Base-by-base conservation (phyloP, 106 monocot genomes). In the Dendrobium chrysotoxum region DNA sequence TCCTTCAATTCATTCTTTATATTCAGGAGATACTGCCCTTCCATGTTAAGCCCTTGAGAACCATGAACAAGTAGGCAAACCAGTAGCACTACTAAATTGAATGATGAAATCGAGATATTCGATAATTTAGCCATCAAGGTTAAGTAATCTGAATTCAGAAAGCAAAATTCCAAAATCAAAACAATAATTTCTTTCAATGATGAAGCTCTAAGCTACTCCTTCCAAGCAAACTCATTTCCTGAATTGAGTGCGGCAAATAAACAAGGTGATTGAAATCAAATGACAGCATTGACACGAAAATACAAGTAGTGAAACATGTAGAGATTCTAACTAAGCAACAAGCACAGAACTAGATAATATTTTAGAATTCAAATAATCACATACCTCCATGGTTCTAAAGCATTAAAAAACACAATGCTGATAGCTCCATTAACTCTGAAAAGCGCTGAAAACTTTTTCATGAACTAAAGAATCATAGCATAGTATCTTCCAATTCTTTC, bases 1-100 rank as follows among this genome's bases (percentile, higher is more conserved):
- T 98, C 97, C 18, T 5, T 58, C 28, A 94, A 31, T 17, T 68
- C 72, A 18, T 64, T 89, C 86, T 92, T 98, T 9, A 95, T 68
- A 76, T 88, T 76, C 81, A 94, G 66, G 6, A 98, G 85, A 53
- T 80, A 84, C 53, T 84, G 41, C 18, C 97, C 97, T 87, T 98
- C 97, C 58, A 61, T 42, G 79, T 91, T 98, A 28, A 95, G 75
- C 30, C 84, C 94, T 72, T 84, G n/a, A 53, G 76, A 78, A 53
- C 75, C 64, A 72, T 3, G 77, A 73, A 81, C 40, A n/a, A 86
- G 66, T 40, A 91, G 81, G 70, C 76, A 68, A 61, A 53, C 44
- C 28, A 90, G 6, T 41, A 87, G 65, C 53, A 91, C 38, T 28
- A 84, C 47, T 21, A 86, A 80, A 47, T 80, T 72, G 9, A 86